Evolutionary conservation across 2,329 filamentous ascomycete species (phyloP).

Genomic region (Trichoderma sp.): DNA sequence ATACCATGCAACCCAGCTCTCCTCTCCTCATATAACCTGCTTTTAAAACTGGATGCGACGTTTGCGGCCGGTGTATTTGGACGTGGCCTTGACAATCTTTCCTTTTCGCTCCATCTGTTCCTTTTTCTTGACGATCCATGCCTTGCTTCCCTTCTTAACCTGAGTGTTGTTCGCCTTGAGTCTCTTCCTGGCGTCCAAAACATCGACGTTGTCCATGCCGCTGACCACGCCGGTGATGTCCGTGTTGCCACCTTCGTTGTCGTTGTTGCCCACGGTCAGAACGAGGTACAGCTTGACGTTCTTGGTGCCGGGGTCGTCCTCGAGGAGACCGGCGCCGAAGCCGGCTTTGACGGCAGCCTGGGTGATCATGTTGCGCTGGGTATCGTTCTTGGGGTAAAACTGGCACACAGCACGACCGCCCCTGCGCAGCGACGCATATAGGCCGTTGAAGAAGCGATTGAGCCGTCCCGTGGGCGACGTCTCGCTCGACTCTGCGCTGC

Average conservation of each 20-base stretch:
- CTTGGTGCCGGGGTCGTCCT: conserved; percentile 96
- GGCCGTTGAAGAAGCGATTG: conserved; percentile 84
- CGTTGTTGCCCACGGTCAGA: conserved; percentile 75
- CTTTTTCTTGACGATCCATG: conserved; percentile 84
- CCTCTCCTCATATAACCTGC: neutral
- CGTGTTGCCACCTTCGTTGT: conserved; percentile 55
- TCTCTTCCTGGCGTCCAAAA: conserved; percentile 67
- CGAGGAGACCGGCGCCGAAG: conserved; percentile 90
- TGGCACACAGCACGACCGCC: conserved; percentile 93
- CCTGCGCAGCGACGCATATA: conserved; percentile 81
- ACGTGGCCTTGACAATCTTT: conserved; percentile 87
- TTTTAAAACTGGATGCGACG: conserved; percentile 72
- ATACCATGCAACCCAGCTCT: conserved; percentile 35
- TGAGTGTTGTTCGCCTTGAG: conserved; percentile 51
- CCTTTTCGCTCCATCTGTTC: conserved; percentile 93
- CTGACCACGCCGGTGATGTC: conserved; percentile 91
- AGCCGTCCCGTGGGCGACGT: conserved; percentile 78
- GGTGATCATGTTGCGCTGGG: conserved; percentile 89
- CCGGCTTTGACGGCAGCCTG: conserved; percentile 88
- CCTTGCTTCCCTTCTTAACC: conserved; percentile 78
- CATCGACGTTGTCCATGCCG: conserved; percentile 85
- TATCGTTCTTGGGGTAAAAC: conserved; percentile 96
- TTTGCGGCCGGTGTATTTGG: conserved; percentile 92
- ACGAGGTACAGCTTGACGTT: conserved; percentile 96
- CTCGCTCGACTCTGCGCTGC: conserved; percentile 88